Conservation (phyloP, 208 protist genomes). For the Porcisia hertigi region DNA sequence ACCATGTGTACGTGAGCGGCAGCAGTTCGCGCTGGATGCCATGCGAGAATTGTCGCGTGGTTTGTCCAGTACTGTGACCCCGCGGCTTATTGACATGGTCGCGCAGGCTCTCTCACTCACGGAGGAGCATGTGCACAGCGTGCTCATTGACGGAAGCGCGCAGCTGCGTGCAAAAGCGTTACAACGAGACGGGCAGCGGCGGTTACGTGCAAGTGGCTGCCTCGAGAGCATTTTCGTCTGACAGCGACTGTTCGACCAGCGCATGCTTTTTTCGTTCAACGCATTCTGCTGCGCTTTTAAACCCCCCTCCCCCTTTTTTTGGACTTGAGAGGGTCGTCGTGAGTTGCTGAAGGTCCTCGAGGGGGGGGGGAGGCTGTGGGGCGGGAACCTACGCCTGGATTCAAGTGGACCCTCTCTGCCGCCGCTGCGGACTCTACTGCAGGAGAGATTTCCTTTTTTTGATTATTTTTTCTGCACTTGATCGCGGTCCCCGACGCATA, state of each 20-base stretch:
- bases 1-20: conserved; percentile 11
- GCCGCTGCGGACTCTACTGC: background rate
- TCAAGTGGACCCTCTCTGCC: background rate
- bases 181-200: background rate
- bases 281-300: no score
- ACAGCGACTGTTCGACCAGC: background rate
- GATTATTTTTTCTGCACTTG: background rate
- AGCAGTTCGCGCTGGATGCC: conserved; percentile 45
- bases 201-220: conserved; percentile 4
- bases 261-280: background rate
- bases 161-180: conserved; percentile 48
- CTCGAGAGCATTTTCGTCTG: conserved; percentile 14
- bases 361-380: background rate
- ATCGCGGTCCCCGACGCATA: background rate
- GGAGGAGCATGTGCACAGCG: conserved; percentile 57
- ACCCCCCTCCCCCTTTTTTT: background rate
- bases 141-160: conserved; percentile 48
- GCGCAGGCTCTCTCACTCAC: conserved; percentile 43
- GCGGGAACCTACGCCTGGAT: background rate
- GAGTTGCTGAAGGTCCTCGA: background rate
- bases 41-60: conserved; percentile 51
- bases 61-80: conserved; percentile 30
- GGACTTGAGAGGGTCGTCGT: background rate
- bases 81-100: conserved; percentile 28
- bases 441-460: no score